Evolutionary conservation across 2,329 filamentous ascomycete species (phyloP).

Genomic region (Fusarium austroafricanum): DNA sequence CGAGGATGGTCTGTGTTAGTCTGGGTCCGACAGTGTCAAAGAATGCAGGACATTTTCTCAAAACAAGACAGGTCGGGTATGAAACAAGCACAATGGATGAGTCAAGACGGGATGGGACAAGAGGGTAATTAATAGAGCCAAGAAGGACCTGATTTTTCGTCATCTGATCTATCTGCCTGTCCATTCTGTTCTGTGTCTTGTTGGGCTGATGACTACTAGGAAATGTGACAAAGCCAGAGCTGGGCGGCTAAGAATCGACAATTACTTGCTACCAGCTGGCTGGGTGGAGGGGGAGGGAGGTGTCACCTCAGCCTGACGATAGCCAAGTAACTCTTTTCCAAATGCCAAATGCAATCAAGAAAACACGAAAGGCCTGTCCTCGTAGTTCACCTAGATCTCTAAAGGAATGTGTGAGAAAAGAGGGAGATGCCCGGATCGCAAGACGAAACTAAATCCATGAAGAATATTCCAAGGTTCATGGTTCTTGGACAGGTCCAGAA

Average conservation of each 20-base stretch:
- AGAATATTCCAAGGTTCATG: slow-evolving; percentile 12
- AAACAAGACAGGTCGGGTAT: slow-evolving; percentile 35
- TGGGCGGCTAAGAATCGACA: slow-evolving; percentile 43
- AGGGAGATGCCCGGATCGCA: slow-evolving; percentile 13
- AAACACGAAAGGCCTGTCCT: neutral
- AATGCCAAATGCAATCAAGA: neutral
- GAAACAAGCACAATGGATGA: slow-evolving; percentile 23
- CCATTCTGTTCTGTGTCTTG: slow-evolving; percentile 19
- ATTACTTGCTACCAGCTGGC: slow-evolving; percentile 32
- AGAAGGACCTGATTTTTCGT: slow-evolving; percentile 1
- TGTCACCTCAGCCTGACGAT: slow-evolving; percentile 16
- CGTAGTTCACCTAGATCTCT: neutral
- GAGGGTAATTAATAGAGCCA: neutral
- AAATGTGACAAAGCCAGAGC: slow-evolving; percentile 41
- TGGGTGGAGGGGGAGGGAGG: slow-evolving; percentile 17
- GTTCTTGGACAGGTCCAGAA: slow-evolving; percentile 14
- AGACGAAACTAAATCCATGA: slow-evolving; percentile 27
- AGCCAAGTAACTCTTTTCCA: neutral
- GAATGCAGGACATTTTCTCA: slow-evolving; percentile 6
- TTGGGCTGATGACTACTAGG: slow-evolving; percentile 33
- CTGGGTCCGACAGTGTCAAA: neutral
- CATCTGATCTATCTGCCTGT: slow-evolving; percentile 34
- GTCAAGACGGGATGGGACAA: slow-evolving; percentile 18
- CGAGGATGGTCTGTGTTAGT: neutral
- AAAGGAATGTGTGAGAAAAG: neutral